Evolutionary conservation across 768 basidiomycete genomes (phyloP).

Genomic region (Omphalotus guepiniiformis): DNA sequence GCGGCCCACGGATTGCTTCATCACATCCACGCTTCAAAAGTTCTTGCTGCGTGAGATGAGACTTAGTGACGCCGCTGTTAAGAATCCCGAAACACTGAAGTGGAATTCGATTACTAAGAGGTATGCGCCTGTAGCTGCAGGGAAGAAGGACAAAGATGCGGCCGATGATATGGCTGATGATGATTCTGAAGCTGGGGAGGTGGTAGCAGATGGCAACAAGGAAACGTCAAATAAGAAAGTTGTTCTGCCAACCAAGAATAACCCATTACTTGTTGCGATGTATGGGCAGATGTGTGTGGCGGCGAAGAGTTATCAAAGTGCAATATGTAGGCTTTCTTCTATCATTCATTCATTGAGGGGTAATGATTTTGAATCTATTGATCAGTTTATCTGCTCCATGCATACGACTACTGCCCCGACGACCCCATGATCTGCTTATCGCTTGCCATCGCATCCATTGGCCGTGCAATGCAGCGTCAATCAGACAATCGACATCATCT

Average conservation of each 20-base stretch:
- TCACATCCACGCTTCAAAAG: conserved; percentile 76
- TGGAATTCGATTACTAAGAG: conserved; percentile 61
- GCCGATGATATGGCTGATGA: conserved; percentile 25
- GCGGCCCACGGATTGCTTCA: conserved; percentile 68
- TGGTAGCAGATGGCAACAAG: conserved; percentile 10
- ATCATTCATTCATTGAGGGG: no score
- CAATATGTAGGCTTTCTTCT: conserved; percentile 67
- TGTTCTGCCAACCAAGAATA: conserved; percentile 60
- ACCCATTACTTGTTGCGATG: conserved; percentile 64
- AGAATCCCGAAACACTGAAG: conserved; percentile 52
- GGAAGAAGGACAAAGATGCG: conserved; percentile 31
- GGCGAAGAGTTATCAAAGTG: conserved; percentile 84
- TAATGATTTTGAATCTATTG: neutral
- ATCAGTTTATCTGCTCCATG: conserved; percentile 88
- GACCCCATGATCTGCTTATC: conserved; percentile 84
- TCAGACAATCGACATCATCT: conserved; percentile 91
- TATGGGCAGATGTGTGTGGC: conserved; percentile 82
- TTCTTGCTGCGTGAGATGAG: conserved; percentile 78
- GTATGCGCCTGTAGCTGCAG: conserved; percentile 42
- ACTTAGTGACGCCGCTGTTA: conserved; percentile 61
- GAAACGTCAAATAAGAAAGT: no score
- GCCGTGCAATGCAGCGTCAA: conserved; percentile 91
- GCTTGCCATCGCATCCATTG: conserved; percentile 80
- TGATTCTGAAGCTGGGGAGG: conserved; percentile 25
- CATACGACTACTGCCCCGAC: conserved; percentile 77